These are phyloP conservation scores for Apophysomyces trapeziformis DNA, from an alignment of 371 early-diverging fungal genomes.

Conservation along the genomic window DNA sequence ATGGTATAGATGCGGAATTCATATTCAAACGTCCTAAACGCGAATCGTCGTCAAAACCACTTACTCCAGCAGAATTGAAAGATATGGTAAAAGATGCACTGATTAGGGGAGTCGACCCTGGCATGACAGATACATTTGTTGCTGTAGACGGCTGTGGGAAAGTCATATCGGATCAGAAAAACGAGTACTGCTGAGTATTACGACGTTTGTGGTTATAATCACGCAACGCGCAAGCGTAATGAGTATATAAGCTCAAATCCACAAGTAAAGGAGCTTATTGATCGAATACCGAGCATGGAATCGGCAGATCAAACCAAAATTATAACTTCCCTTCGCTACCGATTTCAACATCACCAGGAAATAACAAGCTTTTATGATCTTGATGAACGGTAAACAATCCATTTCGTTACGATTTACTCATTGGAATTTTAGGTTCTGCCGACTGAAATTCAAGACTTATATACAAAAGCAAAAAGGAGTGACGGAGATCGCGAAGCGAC, in stretches of 20 bases:
- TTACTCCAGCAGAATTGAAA: neutral
- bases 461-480: conserved; percentile 11
- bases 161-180: conserved; percentile 3
- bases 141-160: conserved; percentile 12
- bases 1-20: conserved; percentile 6
- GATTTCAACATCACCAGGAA: neutral
- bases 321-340: conserved; percentile 9
- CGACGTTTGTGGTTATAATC: conserved; percentile 2
- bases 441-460: conserved; percentile 11
- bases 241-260: neutral
- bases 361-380: conserved; percentile 11
- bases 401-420: too few relatives aligned
- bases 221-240: neutral
- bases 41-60: neutral
- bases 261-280: conserved; percentile 8
- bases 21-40: conserved; percentile 6
- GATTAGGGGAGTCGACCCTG: conserved; percentile 23
- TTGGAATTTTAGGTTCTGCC: neutral
- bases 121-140: conserved; percentile 19
- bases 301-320: neutral
- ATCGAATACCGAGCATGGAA: conserved; percentile 9
- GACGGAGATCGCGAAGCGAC: conserved; percentile 1
- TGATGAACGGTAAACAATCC: neutral
- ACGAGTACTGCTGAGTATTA: conserved; percentile 16
- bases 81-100: neutral